Evolutionary conservation across 73 alveolate species (phyloP).

Genomic region (Stentor coeruleus): DNA sequence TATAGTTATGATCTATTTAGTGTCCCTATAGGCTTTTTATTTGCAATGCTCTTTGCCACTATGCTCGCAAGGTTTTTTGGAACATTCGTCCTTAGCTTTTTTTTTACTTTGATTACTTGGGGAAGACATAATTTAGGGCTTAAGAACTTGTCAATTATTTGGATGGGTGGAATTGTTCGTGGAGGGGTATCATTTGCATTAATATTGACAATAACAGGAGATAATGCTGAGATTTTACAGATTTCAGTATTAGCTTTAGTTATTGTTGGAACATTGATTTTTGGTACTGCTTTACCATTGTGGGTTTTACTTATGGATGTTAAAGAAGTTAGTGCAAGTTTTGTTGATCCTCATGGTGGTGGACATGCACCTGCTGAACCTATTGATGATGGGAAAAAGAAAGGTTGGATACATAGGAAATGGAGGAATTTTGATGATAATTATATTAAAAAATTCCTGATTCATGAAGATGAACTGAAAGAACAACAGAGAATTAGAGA

Average conservation of each 20-base stretch:
- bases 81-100: constrained; percentile 54
- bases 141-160: constrained; percentile 73
- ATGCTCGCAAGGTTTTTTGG: constrained; percentile 81
- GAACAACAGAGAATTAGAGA: constrained; percentile 13
- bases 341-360: not conserved
- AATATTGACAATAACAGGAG: constrained; percentile 62
- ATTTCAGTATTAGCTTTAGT: constrained; percentile 68
- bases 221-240: constrained; percentile 58
- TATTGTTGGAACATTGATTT: constrained; percentile 72
- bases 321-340: not conserved
- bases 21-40: constrained; percentile 62
- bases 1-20: constrained; percentile 43
- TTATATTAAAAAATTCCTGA: not conserved
- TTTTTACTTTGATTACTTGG: constrained; percentile 48
- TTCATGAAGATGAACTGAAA: constrained; percentile 5
- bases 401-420: constrained; percentile 11
- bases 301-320: constrained; percentile 57
- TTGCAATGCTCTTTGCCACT: constrained; percentile 64
- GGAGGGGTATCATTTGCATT: constrained; percentile 97
- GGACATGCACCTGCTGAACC: not conserved
- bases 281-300: constrained; percentile 72
- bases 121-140: constrained; percentile 58
- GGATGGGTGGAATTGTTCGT: constrained; percentile 91
- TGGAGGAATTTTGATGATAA: constrained; percentile 16
- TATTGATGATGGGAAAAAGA: not conserved